Evolutionary conservation across 495 filamentous ascomycete genomes (phyloP).

Genomic region (Penicillium daleae): DNA sequence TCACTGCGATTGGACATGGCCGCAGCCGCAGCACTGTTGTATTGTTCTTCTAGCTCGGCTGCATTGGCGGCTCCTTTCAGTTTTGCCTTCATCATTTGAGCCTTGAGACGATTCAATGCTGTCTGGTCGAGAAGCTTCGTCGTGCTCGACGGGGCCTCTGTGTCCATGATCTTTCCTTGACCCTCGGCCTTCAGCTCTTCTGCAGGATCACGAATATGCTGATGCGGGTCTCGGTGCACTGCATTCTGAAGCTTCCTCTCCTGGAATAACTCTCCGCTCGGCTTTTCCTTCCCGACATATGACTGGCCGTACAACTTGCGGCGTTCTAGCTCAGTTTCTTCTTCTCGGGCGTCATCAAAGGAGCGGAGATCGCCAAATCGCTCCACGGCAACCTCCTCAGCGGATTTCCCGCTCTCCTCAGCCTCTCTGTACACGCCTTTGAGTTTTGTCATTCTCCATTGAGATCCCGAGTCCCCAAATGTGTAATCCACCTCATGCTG

Average conservation of each 20-base stretch:
- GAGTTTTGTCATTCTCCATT: conserved; percentile 95
- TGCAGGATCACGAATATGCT: conserved; percentile 38
- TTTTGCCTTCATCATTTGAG: conserved; percentile 93
- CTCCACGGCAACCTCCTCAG: conserved; percentile 82
- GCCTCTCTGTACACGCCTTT: conserved; percentile 82
- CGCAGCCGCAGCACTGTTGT: conserved; percentile 68
- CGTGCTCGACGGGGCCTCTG: conserved; percentile 40
- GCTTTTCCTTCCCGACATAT: conserved; percentile 86
- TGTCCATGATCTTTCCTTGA: conserved; percentile 49
- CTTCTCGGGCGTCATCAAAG: conserved; percentile 93
- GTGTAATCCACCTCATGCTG: conserved; percentile 75
- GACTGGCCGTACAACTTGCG: conserved; percentile 82
- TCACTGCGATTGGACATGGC: conserved; percentile 60
- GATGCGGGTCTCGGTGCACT: conserved; percentile 38
- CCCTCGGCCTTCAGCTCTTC: conserved; percentile 49
- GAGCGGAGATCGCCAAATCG: conserved; percentile 79
- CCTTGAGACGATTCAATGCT: conserved; percentile 84
- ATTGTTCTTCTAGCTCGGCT: conserved; percentile 79
- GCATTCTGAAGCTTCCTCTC: conserved; percentile 66
- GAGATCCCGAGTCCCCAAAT: conserved; percentile 87
- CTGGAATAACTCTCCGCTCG: conserved; percentile 82
- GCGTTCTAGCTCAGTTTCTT: conserved; percentile 89
- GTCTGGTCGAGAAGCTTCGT: conserved; percentile 69
- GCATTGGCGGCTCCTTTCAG: conserved; percentile 73
- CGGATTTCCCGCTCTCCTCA: conserved; percentile 66